Conservation (phyloP, 441 rosid species). For the Croton setiger region DNA sequence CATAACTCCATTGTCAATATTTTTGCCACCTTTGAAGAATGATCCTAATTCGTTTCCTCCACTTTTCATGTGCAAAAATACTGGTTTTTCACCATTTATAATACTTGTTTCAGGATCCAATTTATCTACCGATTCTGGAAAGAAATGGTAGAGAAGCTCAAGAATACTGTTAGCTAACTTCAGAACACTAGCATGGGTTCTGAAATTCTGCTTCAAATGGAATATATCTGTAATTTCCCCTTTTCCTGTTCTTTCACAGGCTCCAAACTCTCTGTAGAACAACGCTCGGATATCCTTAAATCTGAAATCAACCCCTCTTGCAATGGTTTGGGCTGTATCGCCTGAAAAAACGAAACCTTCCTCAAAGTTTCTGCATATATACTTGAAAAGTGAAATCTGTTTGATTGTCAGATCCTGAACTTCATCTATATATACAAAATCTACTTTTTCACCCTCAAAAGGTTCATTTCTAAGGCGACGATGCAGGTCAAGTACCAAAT, state of each 20-base stretch:
- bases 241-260: conserved; percentile 24
- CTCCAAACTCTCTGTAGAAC: conserved; percentile 42
- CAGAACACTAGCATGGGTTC: conserved; percentile 49
- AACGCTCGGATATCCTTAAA: conserved; percentile 29
- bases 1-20: conserved; percentile 14
- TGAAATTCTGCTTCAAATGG: conserved; percentile 51
- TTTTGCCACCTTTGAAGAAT: conserved; percentile 30
- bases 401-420: conserved; percentile 60
- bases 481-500: conserved; percentile 55
- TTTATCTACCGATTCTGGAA: conserved; percentile 33
- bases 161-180: conserved; percentile 49
- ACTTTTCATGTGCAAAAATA: conserved; percentile 33
- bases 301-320: conserved; percentile 35
- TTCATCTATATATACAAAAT: conserved; percentile 56
- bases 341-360: conserved; percentile 56
- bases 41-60: conserved; percentile 28
- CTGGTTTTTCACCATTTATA: conserved; percentile 45
- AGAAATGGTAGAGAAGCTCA: conserved; percentile 45
- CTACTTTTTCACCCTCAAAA: conserved; percentile 29
- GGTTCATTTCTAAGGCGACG: conserved; percentile 25
- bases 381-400: conserved; percentile 51
- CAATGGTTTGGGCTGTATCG: conserved; percentile 54
- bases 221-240: conserved; percentile 41
- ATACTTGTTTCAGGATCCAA: conserved; percentile 40
- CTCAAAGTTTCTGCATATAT: conserved; percentile 37